Evolutionary conservation across 495 filamentous ascomycete genomes (phyloP).

Genomic region (Emericellopsis terricola): DNA sequence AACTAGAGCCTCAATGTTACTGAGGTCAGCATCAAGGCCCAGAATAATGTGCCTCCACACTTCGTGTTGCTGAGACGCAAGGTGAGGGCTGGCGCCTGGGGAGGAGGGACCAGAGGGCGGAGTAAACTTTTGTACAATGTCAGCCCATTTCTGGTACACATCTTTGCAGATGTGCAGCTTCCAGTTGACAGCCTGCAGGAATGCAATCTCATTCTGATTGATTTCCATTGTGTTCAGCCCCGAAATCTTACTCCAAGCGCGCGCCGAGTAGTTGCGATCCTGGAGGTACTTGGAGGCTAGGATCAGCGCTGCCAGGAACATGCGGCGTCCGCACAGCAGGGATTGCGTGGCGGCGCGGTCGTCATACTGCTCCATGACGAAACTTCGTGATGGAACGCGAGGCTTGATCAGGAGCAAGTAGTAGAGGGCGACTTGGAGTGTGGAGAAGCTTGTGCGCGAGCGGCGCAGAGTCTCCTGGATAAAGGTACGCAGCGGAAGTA

Average conservation of each 20-base stretch:
- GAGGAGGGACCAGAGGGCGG: constrained; percentile 42
- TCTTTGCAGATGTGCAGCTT: constrained; percentile 80
- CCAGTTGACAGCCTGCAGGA: constrained; percentile 81
- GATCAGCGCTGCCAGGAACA: constrained; percentile 90
- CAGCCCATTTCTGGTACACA: constrained; percentile 80
- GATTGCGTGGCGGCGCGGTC: constrained; percentile 58
- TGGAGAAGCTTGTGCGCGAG: constrained; percentile 92
- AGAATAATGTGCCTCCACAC: constrained; percentile 66
- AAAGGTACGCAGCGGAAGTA: constrained; percentile 82
- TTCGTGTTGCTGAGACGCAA: constrained; percentile 25
- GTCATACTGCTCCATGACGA: constrained; percentile 73
- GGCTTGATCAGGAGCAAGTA: constrained; percentile 89
- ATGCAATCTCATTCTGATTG: constrained; percentile 91
- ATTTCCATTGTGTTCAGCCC: constrained; percentile 80
- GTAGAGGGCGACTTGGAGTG: constrained; percentile 88
- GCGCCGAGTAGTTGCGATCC: constrained; percentile 91
- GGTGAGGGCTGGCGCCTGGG: constrained; percentile 26
- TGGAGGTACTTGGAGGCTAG: constrained; percentile 94
- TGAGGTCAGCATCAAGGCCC: constrained; percentile 58
- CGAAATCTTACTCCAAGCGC: constrained; percentile 97
- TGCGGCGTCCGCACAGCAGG: constrained; percentile 89
- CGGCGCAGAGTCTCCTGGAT: constrained; percentile 93
- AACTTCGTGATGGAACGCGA: constrained; percentile 63
- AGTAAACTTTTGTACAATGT: constrained; percentile 74
- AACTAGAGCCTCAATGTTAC: constrained; percentile 35